phyloP scores from a whole-genome alignment of 2,329 filamentous ascomycete genomes.

The Colletotrichum acutatum region DNA sequence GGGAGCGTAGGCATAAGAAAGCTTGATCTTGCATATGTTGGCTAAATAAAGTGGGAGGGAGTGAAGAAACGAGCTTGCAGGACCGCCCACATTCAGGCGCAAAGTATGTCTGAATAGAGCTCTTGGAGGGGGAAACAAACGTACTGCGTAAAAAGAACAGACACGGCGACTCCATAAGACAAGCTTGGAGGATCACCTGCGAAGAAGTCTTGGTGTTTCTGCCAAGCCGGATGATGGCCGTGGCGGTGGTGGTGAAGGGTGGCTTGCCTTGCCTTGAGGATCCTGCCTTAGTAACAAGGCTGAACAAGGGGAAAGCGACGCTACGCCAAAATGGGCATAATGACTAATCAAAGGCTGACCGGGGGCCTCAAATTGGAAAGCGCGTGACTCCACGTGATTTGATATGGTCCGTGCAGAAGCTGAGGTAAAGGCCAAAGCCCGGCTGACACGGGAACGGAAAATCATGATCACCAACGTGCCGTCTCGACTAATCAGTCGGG shows the following conservation, averaged over 20 bases:
- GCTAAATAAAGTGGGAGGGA: background rate
- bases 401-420: background rate
- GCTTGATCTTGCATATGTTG: conserved; percentile 7
- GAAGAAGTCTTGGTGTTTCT: conserved; percentile 19
- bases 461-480: background rate
- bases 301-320: background rate
- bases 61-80: background rate
- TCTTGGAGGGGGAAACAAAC: background rate
- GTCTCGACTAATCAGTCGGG: background rate
- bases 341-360: background rate
- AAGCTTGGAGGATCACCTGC: background rate
- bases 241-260: background rate
- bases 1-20: conserved; percentile 5
- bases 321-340: background rate
- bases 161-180: background rate
- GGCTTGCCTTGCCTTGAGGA: background rate
- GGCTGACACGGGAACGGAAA: conserved; percentile 4
- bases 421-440: background rate
- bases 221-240: conserved; percentile 19
- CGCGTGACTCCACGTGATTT: conserved; percentile 20
- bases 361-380: background rate
- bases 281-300: background rate
- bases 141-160: background rate
- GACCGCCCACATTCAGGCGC: background rate
- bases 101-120: background rate